A percentile compares a stretch with the other conserved stretches of the same genome.
Evolutionary conservation across 2,329 filamentous ascomycete species (phyloP).

Genomic region (Chaetomium globosum): DNA sequence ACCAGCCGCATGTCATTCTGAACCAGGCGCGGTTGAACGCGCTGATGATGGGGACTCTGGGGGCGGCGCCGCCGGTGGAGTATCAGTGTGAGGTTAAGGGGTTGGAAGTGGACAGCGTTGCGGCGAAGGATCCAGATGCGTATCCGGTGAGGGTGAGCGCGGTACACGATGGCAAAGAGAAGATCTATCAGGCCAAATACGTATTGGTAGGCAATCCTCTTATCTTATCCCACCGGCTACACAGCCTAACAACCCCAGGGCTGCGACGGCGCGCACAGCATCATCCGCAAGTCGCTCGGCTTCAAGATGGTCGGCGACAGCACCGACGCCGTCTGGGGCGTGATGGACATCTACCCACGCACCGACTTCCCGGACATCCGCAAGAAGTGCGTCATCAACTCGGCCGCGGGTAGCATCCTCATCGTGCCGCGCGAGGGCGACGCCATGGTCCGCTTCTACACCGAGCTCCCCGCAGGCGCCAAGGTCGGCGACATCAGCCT

Average conservation of each 20-base stretch:
- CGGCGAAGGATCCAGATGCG: slow-evolving; percentile 42
- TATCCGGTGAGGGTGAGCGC: slow-evolving; percentile 51
- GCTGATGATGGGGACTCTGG: slow-evolving; percentile 57
- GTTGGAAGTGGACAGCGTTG: slow-evolving; percentile 53
- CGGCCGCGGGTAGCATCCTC: slow-evolving; percentile 57
- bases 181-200: slow-evolving; percentile 53
- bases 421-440: slow-evolving; percentile 65
- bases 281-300: slow-evolving; percentile 53
- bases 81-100: slow-evolving; percentile 57
- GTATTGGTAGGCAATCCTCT: slow-evolving; percentile 46
- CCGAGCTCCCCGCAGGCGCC: slow-evolving; percentile 57
- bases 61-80: slow-evolving; percentile 49
- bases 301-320: slow-evolving; percentile 63
- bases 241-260: slow-evolving; percentile 44
- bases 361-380: slow-evolving; percentile 66
- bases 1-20: slow-evolving; percentile 59
- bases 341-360: slow-evolving; percentile 58
- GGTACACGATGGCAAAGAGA: slow-evolving; percentile 46
- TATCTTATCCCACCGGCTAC: not conserved
- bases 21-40: slow-evolving; percentile 60
- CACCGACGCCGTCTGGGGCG: slow-evolving; percentile 59
- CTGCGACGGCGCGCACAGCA: slow-evolving; percentile 56
- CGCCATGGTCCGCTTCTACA: slow-evolving; percentile 62
- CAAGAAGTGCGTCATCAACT: slow-evolving; percentile 58
- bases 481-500: slow-evolving; percentile 56